Evolutionary conservation across 371 early-diverging fungal genomes (phyloP).

Genomic region (Lichtheimia corymbifera): DNA sequence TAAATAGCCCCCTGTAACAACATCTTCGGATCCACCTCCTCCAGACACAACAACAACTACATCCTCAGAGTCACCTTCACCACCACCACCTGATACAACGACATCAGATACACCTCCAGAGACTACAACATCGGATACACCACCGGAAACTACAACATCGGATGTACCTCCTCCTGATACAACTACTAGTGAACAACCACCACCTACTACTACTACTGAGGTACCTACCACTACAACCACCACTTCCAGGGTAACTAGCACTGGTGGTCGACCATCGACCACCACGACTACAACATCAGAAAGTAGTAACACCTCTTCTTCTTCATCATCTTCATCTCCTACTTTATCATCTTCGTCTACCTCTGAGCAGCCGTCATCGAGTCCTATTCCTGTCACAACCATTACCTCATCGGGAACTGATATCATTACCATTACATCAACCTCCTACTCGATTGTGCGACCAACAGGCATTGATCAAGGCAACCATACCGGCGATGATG

Average conservation of each 20-base stretch:
- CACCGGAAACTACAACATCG: not conserved
- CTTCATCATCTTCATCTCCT: not conserved
- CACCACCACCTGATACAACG: slow-evolving; percentile 1
- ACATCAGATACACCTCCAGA: not conserved
- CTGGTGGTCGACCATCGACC: not conserved
- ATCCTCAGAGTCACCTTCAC: slow-evolving; percentile 1
- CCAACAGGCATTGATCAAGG: slow-evolving; percentile 9
- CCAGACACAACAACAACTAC: not conserved
- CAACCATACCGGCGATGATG: not conserved
- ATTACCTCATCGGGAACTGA: slow-evolving; percentile 9
- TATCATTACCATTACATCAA: slow-evolving; percentile 10
- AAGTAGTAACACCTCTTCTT: not conserved
- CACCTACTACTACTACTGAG: not conserved
- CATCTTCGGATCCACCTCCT: not conserved
- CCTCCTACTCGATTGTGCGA: slow-evolving; percentile 6
- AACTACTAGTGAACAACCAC: not conserved
- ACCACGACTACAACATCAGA: slow-evolving; percentile 5
- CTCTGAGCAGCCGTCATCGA: not conserved
- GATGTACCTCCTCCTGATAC: not conserved
- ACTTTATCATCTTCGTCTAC: not conserved
- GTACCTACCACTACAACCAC: slow-evolving; percentile 5
- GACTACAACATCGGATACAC: not conserved
- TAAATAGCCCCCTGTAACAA: not conserved
- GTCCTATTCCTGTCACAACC: slow-evolving; percentile 7
- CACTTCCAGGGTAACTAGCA: too few relatives aligned